Conservation (phyloP, 2,329 filamentous ascomycete genomes). For the Parascedosporium putredinis region DNA sequence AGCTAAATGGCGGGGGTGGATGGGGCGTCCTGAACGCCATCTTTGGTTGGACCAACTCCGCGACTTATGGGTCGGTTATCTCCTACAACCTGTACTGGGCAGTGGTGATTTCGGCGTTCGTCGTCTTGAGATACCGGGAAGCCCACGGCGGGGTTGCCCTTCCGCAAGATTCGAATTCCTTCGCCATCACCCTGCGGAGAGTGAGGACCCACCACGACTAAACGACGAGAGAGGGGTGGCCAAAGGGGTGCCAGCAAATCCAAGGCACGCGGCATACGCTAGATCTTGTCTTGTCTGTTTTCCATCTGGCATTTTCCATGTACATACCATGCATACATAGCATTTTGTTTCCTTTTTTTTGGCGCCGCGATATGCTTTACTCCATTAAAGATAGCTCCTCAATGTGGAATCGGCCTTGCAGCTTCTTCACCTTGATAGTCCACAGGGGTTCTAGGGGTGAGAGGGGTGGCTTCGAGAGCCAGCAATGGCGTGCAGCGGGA, state of each 20-base stretch:
- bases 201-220: not conserved
- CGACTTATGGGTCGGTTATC: constrained; percentile 69
- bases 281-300: too few relatives aligned
- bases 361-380: too few relatives aligned
- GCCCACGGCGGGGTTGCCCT: not conserved
- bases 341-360: too few relatives aligned
- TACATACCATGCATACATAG: too few relatives aligned
- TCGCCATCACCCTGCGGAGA: not conserved
- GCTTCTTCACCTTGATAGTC: too few relatives aligned
- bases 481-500: too few relatives aligned
- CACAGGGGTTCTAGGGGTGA: too few relatives aligned
- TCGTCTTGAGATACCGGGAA: constrained; percentile 53
- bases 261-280: too few relatives aligned
- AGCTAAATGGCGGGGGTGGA: constrained; percentile 52
- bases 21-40: constrained; percentile 68
- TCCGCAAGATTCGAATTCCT: not conserved
- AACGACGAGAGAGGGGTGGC: not conserved
- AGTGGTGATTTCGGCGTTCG: constrained; percentile 50
- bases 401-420: too few relatives aligned
- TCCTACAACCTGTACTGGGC: constrained; percentile 77
- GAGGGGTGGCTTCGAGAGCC: too few relatives aligned
- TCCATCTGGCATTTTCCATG: too few relatives aligned
- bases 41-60: constrained; percentile 65
- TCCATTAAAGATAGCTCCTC: too few relatives aligned
- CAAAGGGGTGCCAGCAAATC: not conserved